Evolutionary conservation across 495 filamentous ascomycete species (phyloP), one percentile per base, ranked within the genome.

Genomic region (Terfezia boudieri): DNA sequence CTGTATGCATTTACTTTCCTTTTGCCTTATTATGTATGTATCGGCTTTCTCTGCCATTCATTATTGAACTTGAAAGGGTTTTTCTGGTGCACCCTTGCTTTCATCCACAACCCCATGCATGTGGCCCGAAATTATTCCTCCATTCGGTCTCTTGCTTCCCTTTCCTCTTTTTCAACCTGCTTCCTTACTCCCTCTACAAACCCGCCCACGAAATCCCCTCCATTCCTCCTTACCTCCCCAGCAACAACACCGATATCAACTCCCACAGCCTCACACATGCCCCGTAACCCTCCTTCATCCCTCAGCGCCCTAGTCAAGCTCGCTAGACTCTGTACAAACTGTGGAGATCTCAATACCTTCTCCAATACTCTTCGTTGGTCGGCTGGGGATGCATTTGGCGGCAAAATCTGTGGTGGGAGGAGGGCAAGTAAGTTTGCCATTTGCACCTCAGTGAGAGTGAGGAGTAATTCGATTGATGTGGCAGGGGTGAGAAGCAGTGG

Each of bases 161-260:
- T 60, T 36, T 71, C 67, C 55, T 72, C 69, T 57, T 76, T 69
- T 65, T 84, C 72, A 8, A 90, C 79, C 36, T 78, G 78, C 70
- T 76, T 78, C 72, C 82, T 86, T 35, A 95, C 76, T 10, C 89
- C 92, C 55, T 85, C 75, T 36, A 98, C 71, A 68, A 96, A 98
- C 9, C 82, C 83, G 67, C 92, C 82, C 3, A 98, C 80, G 23
- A 86, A 86, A 61, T 90, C 82, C 36, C 82, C 83, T 53, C 87
- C 89, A 54, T 85, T 86, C 12, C 83, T 80, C 58, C 73, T 72
- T 60, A 90, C 75, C 56, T 82, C 81, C 8, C 89, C 90, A 10
- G 60, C 53, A 11, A 36, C 23, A 48, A 84, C 85, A 66, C 93
- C 84, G 20, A 98, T 76, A 51, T 75, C 74, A 55, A 96, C 76